Conservation (phyloP, 345 rosid species). For the Rubroshorea leprosula region DNA sequence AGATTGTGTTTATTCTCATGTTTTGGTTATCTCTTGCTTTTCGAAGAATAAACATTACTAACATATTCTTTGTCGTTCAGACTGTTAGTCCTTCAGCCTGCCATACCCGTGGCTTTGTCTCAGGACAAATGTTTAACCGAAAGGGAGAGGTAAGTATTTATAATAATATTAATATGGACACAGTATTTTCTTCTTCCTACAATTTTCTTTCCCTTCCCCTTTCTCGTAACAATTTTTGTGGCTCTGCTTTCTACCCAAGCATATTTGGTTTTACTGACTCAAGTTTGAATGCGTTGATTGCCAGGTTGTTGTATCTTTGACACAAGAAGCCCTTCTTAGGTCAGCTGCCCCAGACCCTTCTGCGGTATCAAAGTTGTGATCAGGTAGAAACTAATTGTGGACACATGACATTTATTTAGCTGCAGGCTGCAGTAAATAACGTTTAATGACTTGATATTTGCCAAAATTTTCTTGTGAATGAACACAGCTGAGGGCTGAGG, state of each 20-base stretch:
- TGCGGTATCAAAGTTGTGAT: conserved; percentile 60
- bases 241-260: not conserved
- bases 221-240: not conserved
- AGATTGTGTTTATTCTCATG: not conserved
- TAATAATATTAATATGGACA: no score
- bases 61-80: conserved; percentile 25
- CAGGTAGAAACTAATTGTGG: not conserved
- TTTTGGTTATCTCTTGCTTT: not conserved
- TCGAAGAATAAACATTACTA: conserved; percentile 2
- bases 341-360: conserved; percentile 32
- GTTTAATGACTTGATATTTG: not conserved
- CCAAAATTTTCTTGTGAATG: no score
- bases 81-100: conserved; percentile 56
- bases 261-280: not conserved
- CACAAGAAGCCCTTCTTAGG: conserved; percentile 83
- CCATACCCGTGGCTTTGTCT: conserved; percentile 65
- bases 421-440: not conserved
- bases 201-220: no score
- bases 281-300: not conserved
- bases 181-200: no score
- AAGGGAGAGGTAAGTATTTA: conserved; percentile 68
- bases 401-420: not conserved
- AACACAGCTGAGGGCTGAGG: no score
- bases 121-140: conserved; percentile 66
- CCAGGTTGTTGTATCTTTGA: conserved; percentile 71